These are phyloP conservation scores for Fomitopsis schrenkii DNA, from an alignment of 1,284 basidiomycete genomes.

Conservation along the genomic window DNA sequence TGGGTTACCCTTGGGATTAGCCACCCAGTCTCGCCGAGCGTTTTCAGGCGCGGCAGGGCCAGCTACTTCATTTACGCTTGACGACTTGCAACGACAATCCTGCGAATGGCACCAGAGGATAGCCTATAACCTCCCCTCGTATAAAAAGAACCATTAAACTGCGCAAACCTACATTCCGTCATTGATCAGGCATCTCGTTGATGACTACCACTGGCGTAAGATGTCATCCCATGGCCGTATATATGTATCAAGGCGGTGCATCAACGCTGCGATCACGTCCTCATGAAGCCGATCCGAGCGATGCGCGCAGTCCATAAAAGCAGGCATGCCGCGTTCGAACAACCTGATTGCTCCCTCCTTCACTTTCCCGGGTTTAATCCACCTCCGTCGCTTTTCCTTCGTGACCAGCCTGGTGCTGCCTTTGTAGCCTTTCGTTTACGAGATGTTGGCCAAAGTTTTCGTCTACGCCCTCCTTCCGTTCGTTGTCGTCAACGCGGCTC, in stretches of 20 bases:
- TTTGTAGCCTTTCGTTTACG: constrained; percentile 5
- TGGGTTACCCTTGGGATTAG: neutral
- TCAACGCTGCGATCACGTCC: neutral
- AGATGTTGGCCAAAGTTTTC: constrained; percentile 17
- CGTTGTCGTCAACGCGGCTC: constrained; percentile 12
- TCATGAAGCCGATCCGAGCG: neutral
- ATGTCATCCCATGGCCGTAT: neutral
- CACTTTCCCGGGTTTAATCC: constrained; percentile 13
- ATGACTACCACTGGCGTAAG: neutral
- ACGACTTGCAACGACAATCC: too few species aligned
- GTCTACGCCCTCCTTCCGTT: constrained; percentile 14
- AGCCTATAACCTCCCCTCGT: neutral
- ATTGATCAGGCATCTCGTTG: neutral
- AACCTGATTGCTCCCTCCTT: constrained; percentile 8
- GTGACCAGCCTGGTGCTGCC: constrained; percentile 20
- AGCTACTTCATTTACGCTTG: neutral
- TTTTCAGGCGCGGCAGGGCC: neutral
- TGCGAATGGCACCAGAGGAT: too few species aligned
- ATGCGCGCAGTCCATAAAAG: constrained; percentile 2
- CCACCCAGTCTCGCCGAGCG: neutral
- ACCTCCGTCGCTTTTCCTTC: constrained; percentile 9
- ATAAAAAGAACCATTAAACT: neutral
- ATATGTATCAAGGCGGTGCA: neutral
- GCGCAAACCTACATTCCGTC: neutral
- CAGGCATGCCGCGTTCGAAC: neutral